Conservation (phyloP, 2,329 filamentous ascomycete genomes). For the Nemania sp. region DNA sequence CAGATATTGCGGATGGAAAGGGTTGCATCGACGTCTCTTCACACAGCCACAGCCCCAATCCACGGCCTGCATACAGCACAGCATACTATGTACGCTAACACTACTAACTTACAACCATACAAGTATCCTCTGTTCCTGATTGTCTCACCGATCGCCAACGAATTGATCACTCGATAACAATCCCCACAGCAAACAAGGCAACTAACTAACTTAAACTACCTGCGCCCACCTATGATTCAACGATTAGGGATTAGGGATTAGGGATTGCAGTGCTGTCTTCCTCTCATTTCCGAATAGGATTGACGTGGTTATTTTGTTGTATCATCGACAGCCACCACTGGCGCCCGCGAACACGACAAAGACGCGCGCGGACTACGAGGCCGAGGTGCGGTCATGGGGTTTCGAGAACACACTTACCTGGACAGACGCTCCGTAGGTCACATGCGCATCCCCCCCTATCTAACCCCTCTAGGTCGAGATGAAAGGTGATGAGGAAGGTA, state of each 20-base stretch:
- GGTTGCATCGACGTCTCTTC: slow-evolving; percentile 23
- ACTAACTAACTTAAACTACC: slow-evolving; percentile 8
- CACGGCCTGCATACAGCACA: slow-evolving; percentile 11
- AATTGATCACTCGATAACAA: neutral
- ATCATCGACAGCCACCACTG: slow-evolving; percentile 30
- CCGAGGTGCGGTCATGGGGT: slow-evolving; percentile 75
- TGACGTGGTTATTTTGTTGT: slow-evolving; percentile 11
- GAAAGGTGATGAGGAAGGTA: neutral
- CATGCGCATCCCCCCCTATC: neutral
- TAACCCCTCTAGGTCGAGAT: slow-evolving; percentile 9
- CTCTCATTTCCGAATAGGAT: neutral
- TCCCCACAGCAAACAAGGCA: slow-evolving; percentile 29
- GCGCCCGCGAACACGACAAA: slow-evolving; percentile 48
- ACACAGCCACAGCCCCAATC: slow-evolving; percentile 31
- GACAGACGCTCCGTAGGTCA: slow-evolving; percentile 74
- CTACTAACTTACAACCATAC: neutral
- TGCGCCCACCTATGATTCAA: slow-evolving; percentile 30
- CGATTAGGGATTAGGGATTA: no score
- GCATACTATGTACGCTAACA: no score
- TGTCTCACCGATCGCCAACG: slow-evolving; percentile 23
- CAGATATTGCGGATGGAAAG: neutral
- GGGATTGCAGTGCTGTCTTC: neutral
- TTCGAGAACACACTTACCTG: slow-evolving; percentile 78
- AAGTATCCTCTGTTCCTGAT: slow-evolving; percentile 21
- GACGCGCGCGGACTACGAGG: slow-evolving; percentile 64